Conservation (phyloP, 2,329 filamentous ascomycete species). For the Coniella vitis region DNA sequence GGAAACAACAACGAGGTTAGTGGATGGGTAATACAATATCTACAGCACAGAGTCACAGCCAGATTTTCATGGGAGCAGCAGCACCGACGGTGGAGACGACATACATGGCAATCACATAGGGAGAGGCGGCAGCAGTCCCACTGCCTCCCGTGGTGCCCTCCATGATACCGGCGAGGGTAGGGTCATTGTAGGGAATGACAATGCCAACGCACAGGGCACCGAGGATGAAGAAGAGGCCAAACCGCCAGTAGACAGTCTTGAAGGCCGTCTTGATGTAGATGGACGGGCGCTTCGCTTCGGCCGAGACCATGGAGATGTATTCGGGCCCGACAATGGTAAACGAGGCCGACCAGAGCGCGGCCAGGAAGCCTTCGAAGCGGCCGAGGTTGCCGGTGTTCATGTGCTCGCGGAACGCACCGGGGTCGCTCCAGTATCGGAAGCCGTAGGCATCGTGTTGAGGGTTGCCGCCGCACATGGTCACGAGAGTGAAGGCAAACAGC, state of each 20-base stretch:
- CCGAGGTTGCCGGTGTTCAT: constrained; percentile 56
- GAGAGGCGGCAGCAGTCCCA: constrained; percentile 48
- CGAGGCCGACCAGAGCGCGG: constrained; percentile 56
- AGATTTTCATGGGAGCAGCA: no score
- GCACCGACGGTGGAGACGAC: no score
- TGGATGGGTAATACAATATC: no score
- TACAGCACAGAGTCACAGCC: no score
- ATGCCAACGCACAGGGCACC: constrained; percentile 62
- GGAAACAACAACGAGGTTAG: no score
- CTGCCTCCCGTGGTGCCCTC: constrained; percentile 27
- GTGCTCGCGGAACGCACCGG: constrained; percentile 55
- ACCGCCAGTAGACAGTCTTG: constrained; percentile 66
- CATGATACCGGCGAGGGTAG: constrained; percentile 44
- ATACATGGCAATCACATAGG: constrained; percentile 56
- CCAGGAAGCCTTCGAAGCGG: constrained; percentile 63
- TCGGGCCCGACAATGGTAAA: constrained; percentile 62
- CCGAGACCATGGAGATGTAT: constrained; percentile 63
- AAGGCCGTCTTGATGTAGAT: constrained; percentile 60
- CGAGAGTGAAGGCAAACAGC: constrained; percentile 68
- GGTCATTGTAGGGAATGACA: constrained; percentile 58
- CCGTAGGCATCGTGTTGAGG: constrained; percentile 62
- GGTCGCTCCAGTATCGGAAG: constrained; percentile 60
- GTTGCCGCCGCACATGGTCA: constrained; percentile 74
- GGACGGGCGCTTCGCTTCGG: constrained; percentile 59
- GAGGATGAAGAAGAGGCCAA: constrained; percentile 65